Percentiles rank a stretch among this genome's conserved stretches.
These are phyloP conservation scores for Waltergamsia citrina DNA, from an alignment of 2,329 filamentous ascomycete genomes.

Conservation along the genomic window DNA sequence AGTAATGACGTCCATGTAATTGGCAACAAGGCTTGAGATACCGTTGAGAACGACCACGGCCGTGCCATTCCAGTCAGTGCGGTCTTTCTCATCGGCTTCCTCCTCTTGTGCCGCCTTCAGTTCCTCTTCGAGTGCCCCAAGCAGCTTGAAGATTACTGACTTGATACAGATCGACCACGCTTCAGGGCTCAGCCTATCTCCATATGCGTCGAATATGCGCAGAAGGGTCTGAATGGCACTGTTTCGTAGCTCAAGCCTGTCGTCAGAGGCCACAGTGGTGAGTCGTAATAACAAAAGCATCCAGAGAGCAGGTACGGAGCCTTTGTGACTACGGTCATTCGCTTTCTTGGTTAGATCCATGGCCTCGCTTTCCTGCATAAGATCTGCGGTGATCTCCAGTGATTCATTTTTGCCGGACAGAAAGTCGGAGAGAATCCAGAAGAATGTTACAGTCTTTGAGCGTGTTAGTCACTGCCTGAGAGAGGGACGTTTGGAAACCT, in stretches of 20 bases:
- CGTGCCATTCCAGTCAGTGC: constrained; percentile 61
- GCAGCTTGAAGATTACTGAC: constrained; percentile 68
- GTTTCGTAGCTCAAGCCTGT: constrained; percentile 67
- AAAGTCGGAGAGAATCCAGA: constrained; percentile 92
- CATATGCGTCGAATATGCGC: constrained; percentile 86
- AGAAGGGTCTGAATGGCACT: constrained; percentile 87
- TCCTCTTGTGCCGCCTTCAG: constrained; percentile 28
- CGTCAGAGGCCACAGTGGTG: constrained; percentile 61
- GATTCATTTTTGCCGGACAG: constrained; percentile 52
- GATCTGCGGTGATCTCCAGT: constrained; percentile 46
- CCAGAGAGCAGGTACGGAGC: constrained; percentile 66
- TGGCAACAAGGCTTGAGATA: constrained; percentile 62
- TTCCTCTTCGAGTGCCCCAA: constrained; percentile 58
- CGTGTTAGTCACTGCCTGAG: not conserved
- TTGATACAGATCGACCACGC: constrained; percentile 80
- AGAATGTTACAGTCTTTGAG: constrained; percentile 74
- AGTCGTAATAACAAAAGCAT: constrained; percentile 65
- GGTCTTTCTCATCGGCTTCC: constrained; percentile 29
- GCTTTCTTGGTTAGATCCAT: constrained; percentile 49
- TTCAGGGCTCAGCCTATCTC: constrained; percentile 65
- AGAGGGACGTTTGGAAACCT: constrained; percentile 18
- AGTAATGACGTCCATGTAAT: constrained; percentile 66
- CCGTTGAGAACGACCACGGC: constrained; percentile 66
- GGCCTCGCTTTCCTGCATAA: constrained; percentile 40
- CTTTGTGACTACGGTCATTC: constrained; percentile 45